Evolutionary conservation across 2,329 filamentous ascomycete genomes (phyloP), one percentile per base, ranked within the genome.

Genomic region (Scleromitrula shiraiana): DNA sequence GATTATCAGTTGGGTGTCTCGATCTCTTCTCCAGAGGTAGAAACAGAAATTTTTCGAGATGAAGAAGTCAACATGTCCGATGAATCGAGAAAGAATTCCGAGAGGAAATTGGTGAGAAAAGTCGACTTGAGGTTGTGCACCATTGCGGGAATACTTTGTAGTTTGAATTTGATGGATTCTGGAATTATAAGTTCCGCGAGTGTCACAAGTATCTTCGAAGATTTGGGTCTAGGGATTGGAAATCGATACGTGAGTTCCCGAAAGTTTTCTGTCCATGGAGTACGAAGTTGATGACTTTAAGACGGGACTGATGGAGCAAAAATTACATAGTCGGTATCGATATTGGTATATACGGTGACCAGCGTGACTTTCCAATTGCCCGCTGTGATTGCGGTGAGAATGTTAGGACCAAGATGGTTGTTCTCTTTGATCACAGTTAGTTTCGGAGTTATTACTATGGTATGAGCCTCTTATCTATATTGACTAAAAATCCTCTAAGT

Each of bases 321-420:
- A 14, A 24, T 32, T 52, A 5, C 29, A 39, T 40, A 62, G 59
- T 83, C 79, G 1, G 75, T 86, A 4, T 75, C 80, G 19, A 86
- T 88, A 49, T 83, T 86, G 67, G 83, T 86, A 61, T 85, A 86
- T 64, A 85, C 82, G 8, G 73, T 86, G 47, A 72, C 81, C 5
- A 80, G 75, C 57, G 81, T 87, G 33, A 73, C 74, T 8, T 85
- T 83, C 58, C 82, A 86, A 61, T 67, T 86, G 7, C 83, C 83
- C 0, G 80, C 78, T 2, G 86, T 82, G 0, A 72, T 86, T 37
- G 77, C 80, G 1, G 78, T 85, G 23, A 73, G 83, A 39, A 73
- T 77, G 1, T 70, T 83, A 41, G 82, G 83, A 0, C 83, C 83
- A 0, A 71, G 82, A 12, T 60, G 75, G 41, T 82, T 77, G 73